Evolutionary conservation across 2,329 filamentous ascomycete species (phyloP), one percentile per base, ranked within the genome.

Genomic region (Phialophora chinensis): DNA sequence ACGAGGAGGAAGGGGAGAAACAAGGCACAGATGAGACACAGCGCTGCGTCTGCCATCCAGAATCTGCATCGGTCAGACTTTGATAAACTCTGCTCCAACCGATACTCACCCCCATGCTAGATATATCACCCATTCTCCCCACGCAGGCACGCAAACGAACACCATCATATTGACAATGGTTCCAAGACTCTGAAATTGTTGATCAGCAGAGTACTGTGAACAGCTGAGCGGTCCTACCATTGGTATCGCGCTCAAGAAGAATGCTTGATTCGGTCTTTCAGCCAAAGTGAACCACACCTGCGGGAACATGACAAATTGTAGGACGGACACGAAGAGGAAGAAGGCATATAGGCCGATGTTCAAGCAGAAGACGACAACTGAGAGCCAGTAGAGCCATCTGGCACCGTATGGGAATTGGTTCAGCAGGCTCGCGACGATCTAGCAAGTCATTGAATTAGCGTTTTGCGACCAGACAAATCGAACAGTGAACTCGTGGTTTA

Each of bases 81-180:
- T 14, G 29, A 33, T 12, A 12, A 35, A 27, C 31, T 49, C 20
- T 49, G 44, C 27, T 31, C 14, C 12, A 17, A 33, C 25, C 5
- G 31, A 25, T 38, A 33, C 62, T 60, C n/a, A 67, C 1, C 76
- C 81, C 85, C 85, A 88, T 17, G 83, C 84, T 6, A 85, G 75
- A 69, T 83, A 79, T 38, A 81, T 77, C n/a, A 85, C 79, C 81
- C 86, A 85, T 11, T 79, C 71, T 1, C 86, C 88, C 88, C 86
- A 90, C 14, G 77, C 78, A 0, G 83, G 83, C 6, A 84, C 80
- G 74, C 87, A 90, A 35, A 86, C 80, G 33, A 86, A 80, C n/a
- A 87, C 80, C 74, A 87, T 85, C 84, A 89, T 88, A 67, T 88
- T 87, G 68, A 90, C 84, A 52, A 91, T 87, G 1, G 88, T 90